phyloP scores from a whole-genome alignment of 2,329 filamentous ascomycete species.

The Akanthomyces lecanii region DNA sequence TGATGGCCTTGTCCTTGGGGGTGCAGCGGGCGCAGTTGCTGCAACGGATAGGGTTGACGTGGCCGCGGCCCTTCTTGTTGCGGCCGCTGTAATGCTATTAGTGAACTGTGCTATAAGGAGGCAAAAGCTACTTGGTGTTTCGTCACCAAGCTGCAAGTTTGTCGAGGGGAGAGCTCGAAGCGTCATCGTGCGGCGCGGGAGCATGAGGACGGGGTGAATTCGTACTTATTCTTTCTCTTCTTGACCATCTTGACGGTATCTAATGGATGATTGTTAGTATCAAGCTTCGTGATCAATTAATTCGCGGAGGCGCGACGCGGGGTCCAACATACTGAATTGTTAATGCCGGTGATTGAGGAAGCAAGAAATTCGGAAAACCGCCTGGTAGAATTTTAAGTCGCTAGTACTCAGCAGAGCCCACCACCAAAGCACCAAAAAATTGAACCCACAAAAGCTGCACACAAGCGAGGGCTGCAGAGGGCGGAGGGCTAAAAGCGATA shows the following conservation, averaged over 20 bases:
- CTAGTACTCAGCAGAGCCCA: slow-evolving; percentile 15
- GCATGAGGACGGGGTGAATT: slow-evolving; percentile 21
- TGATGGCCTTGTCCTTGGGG: slow-evolving; percentile 99
- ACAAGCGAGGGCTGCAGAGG: slow-evolving; percentile 6
- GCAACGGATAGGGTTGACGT: slow-evolving; percentile 96
- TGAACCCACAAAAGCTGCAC: slow-evolving; percentile 9
- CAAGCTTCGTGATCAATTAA: slow-evolving; percentile 22
- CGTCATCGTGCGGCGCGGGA: neutral
- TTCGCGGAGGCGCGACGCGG: slow-evolving; percentile 3
- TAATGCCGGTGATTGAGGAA: slow-evolving; percentile 17
- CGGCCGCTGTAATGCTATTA: slow-evolving; percentile 63
- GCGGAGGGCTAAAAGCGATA: neutral
- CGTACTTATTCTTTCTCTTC: slow-evolving; percentile 68
- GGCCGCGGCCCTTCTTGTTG: slow-evolving; percentile 99
- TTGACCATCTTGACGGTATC: slow-evolving; percentile 64
- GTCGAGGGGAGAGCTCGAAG: neutral
- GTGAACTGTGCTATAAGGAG: slow-evolving; percentile 12
- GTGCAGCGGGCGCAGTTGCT: slow-evolving; percentile 76
- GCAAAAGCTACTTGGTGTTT: neutral
- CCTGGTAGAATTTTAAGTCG: slow-evolving; percentile 18
- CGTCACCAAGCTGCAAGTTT: neutral
- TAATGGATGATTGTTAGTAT: slow-evolving; percentile 33
- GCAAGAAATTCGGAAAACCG: slow-evolving; percentile 14
- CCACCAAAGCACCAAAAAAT: neutral
- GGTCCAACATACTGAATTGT: slow-evolving; percentile 19